Percentiles rank a stretch among this genome's conserved stretches.
Conservation (phyloP, 108 stramenopile genomes). For the Schizochytrium sp. region DNA sequence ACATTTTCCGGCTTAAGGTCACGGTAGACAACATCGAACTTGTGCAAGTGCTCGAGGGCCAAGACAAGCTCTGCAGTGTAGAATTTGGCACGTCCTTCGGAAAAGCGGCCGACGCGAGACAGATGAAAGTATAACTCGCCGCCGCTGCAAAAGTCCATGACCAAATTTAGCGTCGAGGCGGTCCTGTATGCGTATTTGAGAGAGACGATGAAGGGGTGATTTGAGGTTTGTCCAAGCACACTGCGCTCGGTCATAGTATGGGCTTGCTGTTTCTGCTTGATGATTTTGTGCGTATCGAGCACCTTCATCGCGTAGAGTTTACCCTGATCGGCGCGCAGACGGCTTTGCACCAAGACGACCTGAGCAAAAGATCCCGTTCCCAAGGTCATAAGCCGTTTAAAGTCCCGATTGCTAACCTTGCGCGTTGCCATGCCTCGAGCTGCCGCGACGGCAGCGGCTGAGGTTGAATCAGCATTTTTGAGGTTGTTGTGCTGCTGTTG, state of each 20-base stretch:
- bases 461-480: neutral
- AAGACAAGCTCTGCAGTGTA: slow-evolving; percentile 91
- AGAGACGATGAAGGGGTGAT: slow-evolving; percentile 96
- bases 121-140: slow-evolving; percentile 97
- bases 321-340: slow-evolving; percentile 29
- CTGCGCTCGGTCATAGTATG: slow-evolving; percentile 93
- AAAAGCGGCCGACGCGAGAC: slow-evolving; percentile 82
- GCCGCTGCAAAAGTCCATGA: slow-evolving; percentile 95
- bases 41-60: slow-evolving; percentile 89
- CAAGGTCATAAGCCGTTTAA: slow-evolving; percentile 64
- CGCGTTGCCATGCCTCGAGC: neutral
- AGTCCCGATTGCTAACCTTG: slow-evolving; percentile 23
- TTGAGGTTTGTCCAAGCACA: slow-evolving; percentile 80
- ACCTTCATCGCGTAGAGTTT: slow-evolving; percentile 49
- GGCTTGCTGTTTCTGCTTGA: slow-evolving; percentile 88
- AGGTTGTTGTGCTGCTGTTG: neutral
- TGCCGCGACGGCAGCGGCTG: neutral
- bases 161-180: slow-evolving; percentile 86
- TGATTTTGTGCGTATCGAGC: slow-evolving; percentile 19
- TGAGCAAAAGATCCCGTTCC: slow-evolving; percentile 51
- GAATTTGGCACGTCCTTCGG: slow-evolving; percentile 77
- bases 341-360: slow-evolving; percentile 41
- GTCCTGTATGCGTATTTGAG: slow-evolving; percentile 99
- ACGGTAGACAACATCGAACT: slow-evolving; percentile 83
- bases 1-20: slow-evolving; percentile 97